Conservation (phyloP, 805 yeast species). For the Ogataea glucozyma region DNA sequence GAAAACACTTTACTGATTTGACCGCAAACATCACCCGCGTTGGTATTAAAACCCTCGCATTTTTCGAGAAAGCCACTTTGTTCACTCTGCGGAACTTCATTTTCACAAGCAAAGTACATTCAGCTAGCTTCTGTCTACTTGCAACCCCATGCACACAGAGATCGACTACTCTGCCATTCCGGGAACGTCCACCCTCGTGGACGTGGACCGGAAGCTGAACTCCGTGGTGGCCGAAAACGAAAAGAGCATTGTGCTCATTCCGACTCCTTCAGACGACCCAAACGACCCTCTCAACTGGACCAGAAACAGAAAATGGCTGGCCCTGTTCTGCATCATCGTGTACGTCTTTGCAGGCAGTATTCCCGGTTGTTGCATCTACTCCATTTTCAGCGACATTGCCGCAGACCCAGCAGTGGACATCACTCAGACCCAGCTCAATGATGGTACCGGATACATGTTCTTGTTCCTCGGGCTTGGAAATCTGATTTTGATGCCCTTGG, state of each 20-base stretch:
- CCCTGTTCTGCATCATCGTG: slow-evolving; percentile 45
- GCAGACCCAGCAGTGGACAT: slow-evolving; percentile 24
- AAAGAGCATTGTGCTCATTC: slow-evolving; percentile 52
- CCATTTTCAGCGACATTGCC: slow-evolving; percentile 28
- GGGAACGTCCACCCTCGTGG: slow-evolving; percentile 20
- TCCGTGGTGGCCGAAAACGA: slow-evolving; percentile 16
- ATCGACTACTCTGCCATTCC: slow-evolving; percentile 18
- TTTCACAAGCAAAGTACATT: no score
- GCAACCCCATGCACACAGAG: slow-evolving; percentile 11
- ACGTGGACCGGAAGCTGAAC: slow-evolving; percentile 10
- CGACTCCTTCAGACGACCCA: slow-evolving; percentile 68
- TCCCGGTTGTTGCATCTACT: slow-evolving; percentile 31
- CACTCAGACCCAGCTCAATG: slow-evolving; percentile 36
- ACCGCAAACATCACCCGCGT: no score
- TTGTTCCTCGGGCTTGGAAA: slow-evolving; percentile 43
- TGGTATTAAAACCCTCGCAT: no score
- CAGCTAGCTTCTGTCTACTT: no score
- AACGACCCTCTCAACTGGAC: slow-evolving; percentile 73
- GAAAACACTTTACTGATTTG: no score
- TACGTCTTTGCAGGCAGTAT: slow-evolving; percentile 36
- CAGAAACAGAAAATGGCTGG: slow-evolving; percentile 45
- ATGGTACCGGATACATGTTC: slow-evolving; percentile 41
- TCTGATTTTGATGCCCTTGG: slow-evolving; percentile 39
- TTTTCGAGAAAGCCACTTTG: no score
- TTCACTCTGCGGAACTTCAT: no score